Percentiles rank a stretch among this genome's conserved stretches.
Conservation (phyloP, 129 eudicot genomes). For the Mikania micrantha region DNA sequence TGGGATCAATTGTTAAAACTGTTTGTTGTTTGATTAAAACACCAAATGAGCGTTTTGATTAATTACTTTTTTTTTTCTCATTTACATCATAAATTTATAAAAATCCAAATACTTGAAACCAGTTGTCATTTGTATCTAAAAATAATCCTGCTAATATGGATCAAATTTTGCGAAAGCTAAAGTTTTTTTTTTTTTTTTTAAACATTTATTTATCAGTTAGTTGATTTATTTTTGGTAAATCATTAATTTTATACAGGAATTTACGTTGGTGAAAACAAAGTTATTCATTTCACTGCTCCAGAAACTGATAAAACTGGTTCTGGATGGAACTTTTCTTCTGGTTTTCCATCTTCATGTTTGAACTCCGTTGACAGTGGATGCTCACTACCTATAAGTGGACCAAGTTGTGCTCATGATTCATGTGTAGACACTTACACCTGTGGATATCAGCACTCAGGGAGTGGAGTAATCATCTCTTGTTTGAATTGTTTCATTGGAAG, state of each 20-base stretch:
- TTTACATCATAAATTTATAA: too few relatives aligned
- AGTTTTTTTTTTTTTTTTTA: too few relatives aligned
- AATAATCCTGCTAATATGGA: background rate
- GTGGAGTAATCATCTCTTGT: constrained; percentile 50
- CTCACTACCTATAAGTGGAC: constrained; percentile 16
- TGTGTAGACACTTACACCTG: constrained; percentile 33
- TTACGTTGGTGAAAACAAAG: constrained; percentile 50
- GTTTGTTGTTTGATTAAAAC: too few relatives aligned
- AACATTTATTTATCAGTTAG: background rate
- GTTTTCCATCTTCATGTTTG: constrained; percentile 2
- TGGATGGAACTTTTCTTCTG: background rate
- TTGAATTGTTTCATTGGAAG: constrained; percentile 43
- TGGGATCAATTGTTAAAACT: background rate
- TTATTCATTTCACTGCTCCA: constrained; percentile 45
- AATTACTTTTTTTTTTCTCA: too few relatives aligned
- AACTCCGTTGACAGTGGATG: background rate
- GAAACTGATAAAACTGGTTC: background rate
- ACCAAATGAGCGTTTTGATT: too few relatives aligned
- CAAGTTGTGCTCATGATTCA: background rate
- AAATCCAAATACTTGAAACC: too few relatives aligned
- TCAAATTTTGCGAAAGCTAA: background rate
- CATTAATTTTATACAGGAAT: constrained; percentile 32
- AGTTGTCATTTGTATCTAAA: background rate
- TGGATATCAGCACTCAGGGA: constrained; percentile 31
- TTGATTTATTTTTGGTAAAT: background rate